phyloP scores from a whole-genome alignment of 768 basidiomycete genomes.

The Mycena polygramma region DNA sequence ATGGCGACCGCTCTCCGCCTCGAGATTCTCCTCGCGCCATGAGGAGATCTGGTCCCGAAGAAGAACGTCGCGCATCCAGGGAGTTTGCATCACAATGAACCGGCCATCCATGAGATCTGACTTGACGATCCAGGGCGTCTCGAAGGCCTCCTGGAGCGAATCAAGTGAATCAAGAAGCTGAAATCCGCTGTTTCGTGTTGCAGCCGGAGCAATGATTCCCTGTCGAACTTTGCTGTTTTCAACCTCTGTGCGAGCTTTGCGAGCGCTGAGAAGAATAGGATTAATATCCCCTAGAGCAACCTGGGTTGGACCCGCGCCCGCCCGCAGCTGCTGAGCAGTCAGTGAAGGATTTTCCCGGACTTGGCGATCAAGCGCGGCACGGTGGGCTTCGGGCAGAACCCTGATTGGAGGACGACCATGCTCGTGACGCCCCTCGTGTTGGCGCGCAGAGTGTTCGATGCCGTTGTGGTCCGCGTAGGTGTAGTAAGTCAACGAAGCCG shows the following conservation, averaged over 20 bases:
- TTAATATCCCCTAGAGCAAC: conserved; percentile 17
- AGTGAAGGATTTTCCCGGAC: conserved; percentile 16
- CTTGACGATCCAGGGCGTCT: conserved; percentile 20
- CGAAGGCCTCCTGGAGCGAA: conserved; percentile 1
- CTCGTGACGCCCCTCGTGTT: conserved; percentile 6
- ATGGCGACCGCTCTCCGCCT: conserved; percentile 18
- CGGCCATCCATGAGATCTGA: conserved; percentile 7
- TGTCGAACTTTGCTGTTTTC: conserved; percentile 22
- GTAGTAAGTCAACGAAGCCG: conserved; percentile 11
- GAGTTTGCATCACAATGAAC: conserved; percentile 22
- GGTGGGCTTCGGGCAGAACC: not conserved
- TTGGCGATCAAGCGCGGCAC: conserved; percentile 7
- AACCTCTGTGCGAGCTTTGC: conserved; percentile 20
- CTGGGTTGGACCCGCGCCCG: conserved; percentile 13
- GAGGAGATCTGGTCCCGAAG: conserved; percentile 16
- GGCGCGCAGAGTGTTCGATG: not conserved
- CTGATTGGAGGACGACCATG: conserved; percentile 16
- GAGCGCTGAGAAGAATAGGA: conserved; percentile 10
- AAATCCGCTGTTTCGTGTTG: conserved; percentile 15
- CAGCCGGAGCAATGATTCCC: conserved; percentile 1
- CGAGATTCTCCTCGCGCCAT: conserved; percentile 12
- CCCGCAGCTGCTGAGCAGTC: conserved; percentile 15
- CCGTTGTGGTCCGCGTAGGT: not conserved
- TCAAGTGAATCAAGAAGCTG: not conserved
- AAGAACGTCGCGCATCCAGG: conserved; percentile 14